Evolutionary conservation across 2,329 filamentous ascomycete genomes (phyloP), one percentile per base, ranked within the genome.

Genomic region (Aspergillus sp.): DNA sequence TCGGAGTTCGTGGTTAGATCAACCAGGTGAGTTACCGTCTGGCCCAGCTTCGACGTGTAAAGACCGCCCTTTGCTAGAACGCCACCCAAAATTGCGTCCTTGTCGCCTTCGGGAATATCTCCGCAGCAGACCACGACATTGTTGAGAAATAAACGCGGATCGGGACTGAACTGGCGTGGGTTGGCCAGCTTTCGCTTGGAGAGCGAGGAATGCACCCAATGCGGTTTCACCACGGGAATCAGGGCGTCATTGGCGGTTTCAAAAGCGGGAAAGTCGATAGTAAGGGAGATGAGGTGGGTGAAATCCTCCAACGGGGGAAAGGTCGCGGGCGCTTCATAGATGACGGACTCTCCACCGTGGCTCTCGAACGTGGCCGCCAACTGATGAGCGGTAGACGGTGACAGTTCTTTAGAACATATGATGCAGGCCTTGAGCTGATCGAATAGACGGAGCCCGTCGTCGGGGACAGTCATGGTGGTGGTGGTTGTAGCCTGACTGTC

Each of bases 181-280:
- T 90, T 91, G 31, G 86, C 86, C 49, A 88, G 79, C 67, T 88
- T 92, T 52, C 79, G 79, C 62, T 86, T 88, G 19, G 78, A 71
- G 2, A 96, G 71, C 3, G 88, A 94, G 20, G 80, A 78, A 3
- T 83, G 80, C 44, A 97, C 82, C 93, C 94, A 99, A 52, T 82
- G 77, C 3, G 89, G 85, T 58, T 86, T 92, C 23, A 97, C 86
- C 1, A 97, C 88, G 10, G 91, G 88, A 46, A 94, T 87, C 80
- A 96, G 88, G 58, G 84, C 78, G 45, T 90, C 88, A 58, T 88
- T 81, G 1, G 90, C 86, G 56, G 84, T 81, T 55, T 83, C 78
- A 69, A 94, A 97, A 64, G 93, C 85, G n/a, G 89, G 86, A 63
- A 99, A 99, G 69, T 99, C 91, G 71, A 91, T 88, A 1, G 88